Base-by-base conservation (phyloP, 371 early-diverging fungal genomes). In the Rhizopus arrhizus region DNA sequence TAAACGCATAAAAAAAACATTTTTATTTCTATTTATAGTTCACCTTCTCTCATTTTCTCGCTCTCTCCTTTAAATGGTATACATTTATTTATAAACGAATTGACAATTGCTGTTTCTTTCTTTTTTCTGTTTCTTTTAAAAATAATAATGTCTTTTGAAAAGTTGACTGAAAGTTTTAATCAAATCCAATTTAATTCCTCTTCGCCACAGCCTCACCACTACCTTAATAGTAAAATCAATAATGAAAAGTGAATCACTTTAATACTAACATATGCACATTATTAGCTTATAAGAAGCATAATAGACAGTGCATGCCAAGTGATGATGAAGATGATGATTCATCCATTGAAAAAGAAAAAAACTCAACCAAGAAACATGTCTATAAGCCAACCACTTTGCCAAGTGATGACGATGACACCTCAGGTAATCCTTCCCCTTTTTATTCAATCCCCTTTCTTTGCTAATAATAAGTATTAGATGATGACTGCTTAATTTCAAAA, bases 261-360 rank as follows among this genome's bases (percentile, higher is more conserved):
- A 22, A 22, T 22, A 22, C 22, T 22, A 22, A 22, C 22, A 22
- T 22, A 22, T 22, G 22, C 2, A 22, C 22, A 22, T 22, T 22
- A 22, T 22, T 22, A 22, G 22, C 22, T 31, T 35, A 5, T 29
- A 47, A n/a, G 12, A 38, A 53, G 31, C 40, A 40, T 43, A 22
- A 22, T 52, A 38, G 51, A 45, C 32, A 28, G 41, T 48, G 47
- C 40, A 48, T 74, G 40, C 73, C 75, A 28, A 74, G 73, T 31
- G 78, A 78, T 56, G 74, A 77, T 36, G 78, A 77, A 66, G 75
- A 64, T 45, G 62, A 57, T 34, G 53, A 61, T 16, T 50, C 33
- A 5, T 32, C 53, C 40, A n/a, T n/a, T 52, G 48, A 41, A 56
- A 32, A 28, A 32, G 34, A 41, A 43, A 47, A 47, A 22, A 40